A percentile compares a stretch with the other conserved stretches of the same genome.
Conservation (phyloP, 441 rosid species). For the Daphne laureola region DNA sequence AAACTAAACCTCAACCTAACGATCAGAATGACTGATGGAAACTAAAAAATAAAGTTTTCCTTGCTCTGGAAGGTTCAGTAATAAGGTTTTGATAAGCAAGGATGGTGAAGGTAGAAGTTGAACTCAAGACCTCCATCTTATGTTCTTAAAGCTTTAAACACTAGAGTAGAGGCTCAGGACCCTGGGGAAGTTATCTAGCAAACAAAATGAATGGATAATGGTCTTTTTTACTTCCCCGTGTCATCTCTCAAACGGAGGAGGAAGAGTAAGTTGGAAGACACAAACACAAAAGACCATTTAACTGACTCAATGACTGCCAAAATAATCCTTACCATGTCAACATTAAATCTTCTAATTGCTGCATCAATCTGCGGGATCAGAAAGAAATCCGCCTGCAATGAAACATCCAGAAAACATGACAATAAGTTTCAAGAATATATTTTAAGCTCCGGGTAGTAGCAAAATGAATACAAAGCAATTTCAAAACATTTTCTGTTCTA, state of each 20-base stretch:
- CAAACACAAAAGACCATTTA: background rate
- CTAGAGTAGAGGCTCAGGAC: too few relatives aligned
- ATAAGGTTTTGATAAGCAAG: too few relatives aligned
- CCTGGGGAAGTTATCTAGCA: too few relatives aligned
- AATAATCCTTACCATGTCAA: constrained; percentile 50
- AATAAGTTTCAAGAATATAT: background rate
- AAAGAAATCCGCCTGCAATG: constrained; percentile 72
- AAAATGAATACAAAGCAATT: background rate
- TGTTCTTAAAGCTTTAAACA: too few relatives aligned
- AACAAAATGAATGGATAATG: too few relatives aligned
- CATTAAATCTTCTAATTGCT: constrained; percentile 43
- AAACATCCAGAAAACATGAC: background rate
- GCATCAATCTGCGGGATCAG: constrained; percentile 58
- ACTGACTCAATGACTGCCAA: constrained; percentile 1
- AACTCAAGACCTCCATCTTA: too few relatives aligned
- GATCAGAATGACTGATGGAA: too few relatives aligned
- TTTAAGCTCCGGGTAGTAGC: background rate
- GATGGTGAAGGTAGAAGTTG: too few relatives aligned
- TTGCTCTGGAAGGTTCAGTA: too few relatives aligned
- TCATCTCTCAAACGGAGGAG: background rate
- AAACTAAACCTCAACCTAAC: too few relatives aligned
- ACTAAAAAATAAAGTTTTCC: too few relatives aligned
- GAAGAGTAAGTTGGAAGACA: background rate
- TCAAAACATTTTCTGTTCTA: background rate
- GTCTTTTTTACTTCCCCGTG: too few relatives aligned